These are phyloP conservation scores for Suillus clintonianus DNA, from an alignment of 768 basidiomycete species.

Conservation along the genomic window DNA sequence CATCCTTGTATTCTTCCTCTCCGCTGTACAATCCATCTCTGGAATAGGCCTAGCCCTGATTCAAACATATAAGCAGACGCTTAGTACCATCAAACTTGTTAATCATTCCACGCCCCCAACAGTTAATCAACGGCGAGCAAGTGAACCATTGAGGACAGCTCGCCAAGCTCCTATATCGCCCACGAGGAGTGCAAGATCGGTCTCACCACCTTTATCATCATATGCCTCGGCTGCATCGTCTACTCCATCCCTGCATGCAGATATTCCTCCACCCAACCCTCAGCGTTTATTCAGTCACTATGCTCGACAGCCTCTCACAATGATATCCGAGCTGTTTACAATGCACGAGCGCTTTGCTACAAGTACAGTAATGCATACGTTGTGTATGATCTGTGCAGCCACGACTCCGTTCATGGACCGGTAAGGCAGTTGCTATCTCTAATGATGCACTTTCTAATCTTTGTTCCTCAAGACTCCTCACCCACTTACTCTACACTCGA, in stretches of 20 bases:
- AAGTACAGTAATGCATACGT: conserved; percentile 43
- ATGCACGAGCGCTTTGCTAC: conserved; percentile 51
- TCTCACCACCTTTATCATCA: conserved; percentile 8
- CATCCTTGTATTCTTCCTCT: conserved; percentile 69
- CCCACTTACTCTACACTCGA: conserved; percentile 59
- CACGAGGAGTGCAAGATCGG: background rate
- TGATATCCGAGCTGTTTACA: conserved; percentile 53
- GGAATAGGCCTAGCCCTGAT: conserved; percentile 68
- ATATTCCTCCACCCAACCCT: conserved; percentile 6
- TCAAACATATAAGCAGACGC: conserved; percentile 64
- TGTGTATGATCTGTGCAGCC: conserved; percentile 48
- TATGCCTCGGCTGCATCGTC: conserved; percentile 29
- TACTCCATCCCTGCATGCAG: conserved; percentile 16
- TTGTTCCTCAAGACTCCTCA: conserved; percentile 57
- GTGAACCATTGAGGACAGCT: background rate
- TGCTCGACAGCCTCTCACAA: conserved; percentile 41
- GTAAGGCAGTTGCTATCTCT: conserved; percentile 34
- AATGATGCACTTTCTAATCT: background rate
- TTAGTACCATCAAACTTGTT: conserved; percentile 66
- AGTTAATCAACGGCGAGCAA: background rate
- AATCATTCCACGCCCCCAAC: conserved; percentile 40
- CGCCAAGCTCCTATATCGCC: background rate
- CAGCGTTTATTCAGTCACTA: conserved; percentile 31
- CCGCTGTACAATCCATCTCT: conserved; percentile 72
- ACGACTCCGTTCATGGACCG: conserved; percentile 61